Conservation (phyloP, 805 yeast genomes). For the Starmerella ratchasimensis region DNA sequence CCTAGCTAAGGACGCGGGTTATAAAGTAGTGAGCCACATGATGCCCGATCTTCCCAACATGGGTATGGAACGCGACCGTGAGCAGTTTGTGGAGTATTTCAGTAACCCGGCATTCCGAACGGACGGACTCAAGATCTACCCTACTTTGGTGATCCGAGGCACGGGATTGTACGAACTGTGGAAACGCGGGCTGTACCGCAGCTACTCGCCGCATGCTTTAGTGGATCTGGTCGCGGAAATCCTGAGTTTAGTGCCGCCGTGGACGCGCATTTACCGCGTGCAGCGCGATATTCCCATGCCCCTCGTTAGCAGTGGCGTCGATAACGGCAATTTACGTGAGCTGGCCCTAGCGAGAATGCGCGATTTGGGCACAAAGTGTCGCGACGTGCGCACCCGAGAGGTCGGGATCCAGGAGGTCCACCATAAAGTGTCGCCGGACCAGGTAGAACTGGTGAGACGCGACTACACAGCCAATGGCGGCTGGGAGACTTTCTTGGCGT, state of each 20-base stretch:
- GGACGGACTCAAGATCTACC: constrained; percentile 89
- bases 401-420: constrained; percentile 98
- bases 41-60: constrained; percentile 99
- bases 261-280: constrained; percentile 97
- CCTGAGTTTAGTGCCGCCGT: constrained; percentile 92
- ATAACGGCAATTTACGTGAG: constrained; percentile 91
- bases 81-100: constrained; percentile 90
- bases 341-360: constrained; percentile 94
- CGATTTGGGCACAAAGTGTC: constrained; percentile 89
- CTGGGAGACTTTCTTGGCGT: constrained; percentile 93
- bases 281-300: constrained; percentile 99
- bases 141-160: constrained; percentile 92
- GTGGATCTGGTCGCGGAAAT: constrained; percentile 93
- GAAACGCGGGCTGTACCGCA: constrained; percentile 89
- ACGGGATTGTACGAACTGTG: constrained; percentile 94
- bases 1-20: constrained; percentile 95
- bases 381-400: constrained; percentile 95
- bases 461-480: constrained; percentile 89
- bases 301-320: constrained; percentile 91
- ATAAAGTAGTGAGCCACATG: constrained; percentile 96
- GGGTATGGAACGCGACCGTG: constrained; percentile 95
- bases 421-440: constrained; percentile 92
- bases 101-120: constrained; percentile 95
- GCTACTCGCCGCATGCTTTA: constrained; percentile 86
- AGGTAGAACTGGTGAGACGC: constrained; percentile 85